phyloP scores from a whole-genome alignment of 805 yeast species.

The Clavispora vitiphila region DNA sequence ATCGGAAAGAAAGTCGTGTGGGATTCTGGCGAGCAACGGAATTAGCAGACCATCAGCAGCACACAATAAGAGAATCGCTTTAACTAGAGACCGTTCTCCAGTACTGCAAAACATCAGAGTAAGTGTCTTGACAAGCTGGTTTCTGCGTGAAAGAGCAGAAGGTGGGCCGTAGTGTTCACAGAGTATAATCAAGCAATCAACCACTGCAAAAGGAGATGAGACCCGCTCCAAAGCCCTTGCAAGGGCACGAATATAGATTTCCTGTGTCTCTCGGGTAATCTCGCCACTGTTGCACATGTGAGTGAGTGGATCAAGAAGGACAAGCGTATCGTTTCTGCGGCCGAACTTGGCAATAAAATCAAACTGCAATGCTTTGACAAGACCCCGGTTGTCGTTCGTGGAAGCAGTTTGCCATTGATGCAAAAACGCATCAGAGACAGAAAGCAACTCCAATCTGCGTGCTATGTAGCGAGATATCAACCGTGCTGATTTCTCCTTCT shows the following conservation, averaged over 20 bases:
- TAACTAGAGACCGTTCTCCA: neutral
- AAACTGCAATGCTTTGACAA: slow-evolving; percentile 7
- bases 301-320: neutral
- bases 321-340: neutral
- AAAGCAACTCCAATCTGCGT: slow-evolving; percentile 28
- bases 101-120: neutral
- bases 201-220: neutral
- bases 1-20: neutral
- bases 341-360: slow-evolving; percentile 15
- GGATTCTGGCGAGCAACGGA: slow-evolving; percentile 3
- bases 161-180: neutral
- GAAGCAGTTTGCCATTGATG: slow-evolving; percentile 13
- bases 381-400: neutral
- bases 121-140: neutral
- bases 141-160: neutral
- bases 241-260: neutral
- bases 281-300: neutral
- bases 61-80: slow-evolving; percentile 3
- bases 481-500: slow-evolving; percentile 44
- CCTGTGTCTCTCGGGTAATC: neutral
- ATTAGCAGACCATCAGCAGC: slow-evolving; percentile 4
- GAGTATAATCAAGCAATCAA: slow-evolving; percentile 1
- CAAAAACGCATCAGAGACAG: slow-evolving; percentile 17
- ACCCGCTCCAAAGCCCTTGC: slow-evolving; percentile 2
- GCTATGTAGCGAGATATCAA: slow-evolving; percentile 48